Base-by-base conservation (phyloP, 768 basidiomycete genomes). In the Russula dissimulans region DNA sequence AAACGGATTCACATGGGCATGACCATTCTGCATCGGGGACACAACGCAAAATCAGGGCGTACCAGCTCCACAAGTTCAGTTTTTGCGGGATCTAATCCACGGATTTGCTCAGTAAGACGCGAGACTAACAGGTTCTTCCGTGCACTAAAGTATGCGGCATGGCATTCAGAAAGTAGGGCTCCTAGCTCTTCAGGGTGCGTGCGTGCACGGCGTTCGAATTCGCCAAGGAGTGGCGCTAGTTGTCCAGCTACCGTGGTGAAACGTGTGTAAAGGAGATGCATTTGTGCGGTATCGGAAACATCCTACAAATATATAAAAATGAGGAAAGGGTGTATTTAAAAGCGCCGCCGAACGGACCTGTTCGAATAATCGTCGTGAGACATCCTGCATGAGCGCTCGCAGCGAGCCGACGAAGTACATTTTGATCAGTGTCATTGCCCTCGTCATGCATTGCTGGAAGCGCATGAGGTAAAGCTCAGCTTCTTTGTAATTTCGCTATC, bases 401-500 rank as follows among this genome's bases (percentile, higher is more conserved):
- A 98, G 76, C 8, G 89, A 87, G 5, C 86, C 87, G 6, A 95
- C 85, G 68, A 97, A 97, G 73, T 89, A 94, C 85, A 98, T 95
- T 73, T 91, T 95, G 76, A 98, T 91, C 46, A 99, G 80, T 0
- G 95, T 98, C 95, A 98, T 97, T 10, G 92, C 89, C 31, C 97
- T 84, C 0, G 93, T 97, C 82, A 98, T 88, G 71, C 97, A 99
- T 72, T 99, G 97, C 68, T 97, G 95, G 73, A 95, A 98, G 26
- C 97, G 85, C 34, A 99, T 79, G n/a, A 97, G 77, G 71, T 97
- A 97, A 18, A 99, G 77, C 67, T 97, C 93, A 8, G 93, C 86
- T 75, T 98, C 97, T 65, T 81, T 81, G 74, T 86, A 99, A 70
- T 94, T 86, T 64, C 91, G 83, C 94, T 98, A 67, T 17, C 54